phyloP scores from a whole-genome alignment of 2,329 filamentous ascomycete genomes.

The Apiospora pterosperma region DNA sequence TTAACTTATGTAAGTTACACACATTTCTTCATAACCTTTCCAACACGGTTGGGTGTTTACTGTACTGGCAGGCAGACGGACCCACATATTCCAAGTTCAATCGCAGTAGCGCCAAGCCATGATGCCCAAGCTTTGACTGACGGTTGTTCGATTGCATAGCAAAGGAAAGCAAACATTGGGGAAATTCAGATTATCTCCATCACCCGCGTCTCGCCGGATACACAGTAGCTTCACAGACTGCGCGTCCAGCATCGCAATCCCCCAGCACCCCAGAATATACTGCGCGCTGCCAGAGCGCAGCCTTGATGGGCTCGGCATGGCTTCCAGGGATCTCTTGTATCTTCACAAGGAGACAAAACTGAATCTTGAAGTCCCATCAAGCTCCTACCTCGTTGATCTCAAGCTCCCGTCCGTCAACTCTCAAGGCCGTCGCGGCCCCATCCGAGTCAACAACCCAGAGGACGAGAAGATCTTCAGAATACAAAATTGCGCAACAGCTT shows the following conservation, averaged over 20 bases:
- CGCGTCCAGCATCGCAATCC: not conserved
- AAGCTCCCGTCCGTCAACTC: constrained; percentile 56
- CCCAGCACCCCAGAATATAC: not conserved
- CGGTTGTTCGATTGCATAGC: not conserved
- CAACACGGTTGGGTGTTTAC: no score
- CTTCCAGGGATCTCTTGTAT: constrained; percentile 57
- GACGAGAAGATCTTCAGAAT: constrained; percentile 73
- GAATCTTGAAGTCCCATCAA: constrained; percentile 71
- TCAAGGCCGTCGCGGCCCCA: constrained; percentile 36
- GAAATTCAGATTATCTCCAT: not conserved
- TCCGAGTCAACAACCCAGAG: constrained; percentile 41
- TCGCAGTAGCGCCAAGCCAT: not conserved
- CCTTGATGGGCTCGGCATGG: constrained; percentile 67
- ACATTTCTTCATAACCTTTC: no score
- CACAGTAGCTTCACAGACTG: not conserved
- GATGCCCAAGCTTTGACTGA: not conserved
- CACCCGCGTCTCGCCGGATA: not conserved
- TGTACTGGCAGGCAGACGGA: not conserved
- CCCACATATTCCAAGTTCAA: not conserved
- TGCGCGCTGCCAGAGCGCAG: constrained; percentile 11
- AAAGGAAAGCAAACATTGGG: not conserved
- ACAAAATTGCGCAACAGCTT: constrained; percentile 70
- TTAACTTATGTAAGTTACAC: not conserved
- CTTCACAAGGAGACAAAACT: constrained; percentile 85
- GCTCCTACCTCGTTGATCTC: constrained; percentile 68